A percentile compares a stretch with the other conserved stretches of the same genome.
phyloP scores from a whole-genome alignment of 140 eudicot genomes.

The Erigeron philadelphicus region DNA sequence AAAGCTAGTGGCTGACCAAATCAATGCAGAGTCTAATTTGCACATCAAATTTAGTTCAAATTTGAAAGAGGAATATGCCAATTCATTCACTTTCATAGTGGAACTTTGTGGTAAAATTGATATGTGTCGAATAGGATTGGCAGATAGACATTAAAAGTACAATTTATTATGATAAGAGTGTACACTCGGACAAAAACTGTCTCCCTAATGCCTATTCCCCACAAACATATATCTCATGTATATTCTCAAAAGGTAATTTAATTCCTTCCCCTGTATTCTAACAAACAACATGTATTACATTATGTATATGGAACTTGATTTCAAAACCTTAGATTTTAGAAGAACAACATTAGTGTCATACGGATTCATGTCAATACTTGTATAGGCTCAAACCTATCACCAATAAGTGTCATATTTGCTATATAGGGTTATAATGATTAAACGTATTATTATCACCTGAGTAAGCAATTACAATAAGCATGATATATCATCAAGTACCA shows the following conservation, averaged over 20 bases:
- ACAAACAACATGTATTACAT: background rate
- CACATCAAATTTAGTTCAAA: background rate
- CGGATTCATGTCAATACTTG: background rate
- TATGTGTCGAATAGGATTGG: conserved; percentile 26
- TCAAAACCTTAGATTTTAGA: background rate
- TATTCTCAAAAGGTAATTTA: background rate
- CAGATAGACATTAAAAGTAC: conserved; percentile 28
- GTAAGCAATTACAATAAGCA: no score
- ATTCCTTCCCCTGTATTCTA: no score
- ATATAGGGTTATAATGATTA: no score
- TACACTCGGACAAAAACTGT: conserved; percentile 29
- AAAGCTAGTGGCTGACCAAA: conserved; percentile 27
- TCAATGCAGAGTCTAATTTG: conserved; percentile 13
- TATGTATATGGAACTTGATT: background rate
- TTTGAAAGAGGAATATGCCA: conserved; percentile 23
- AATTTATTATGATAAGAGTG: conserved; percentile 10
- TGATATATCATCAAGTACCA: no score
- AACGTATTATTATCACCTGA: no score
- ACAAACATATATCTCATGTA: conserved; percentile 21
- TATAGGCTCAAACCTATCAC: no score
- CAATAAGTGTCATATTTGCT: no score
- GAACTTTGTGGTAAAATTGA: conserved; percentile 10
- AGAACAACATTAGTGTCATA: background rate
- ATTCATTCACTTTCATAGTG: conserved; percentile 17
- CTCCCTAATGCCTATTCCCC: conserved; percentile 28